A percentile compares a stretch with the other conserved stretches of the same genome.
Conservation (phyloP, 2,329 filamentous ascomycete species). For the Cladobotryum protrusum region DNA sequence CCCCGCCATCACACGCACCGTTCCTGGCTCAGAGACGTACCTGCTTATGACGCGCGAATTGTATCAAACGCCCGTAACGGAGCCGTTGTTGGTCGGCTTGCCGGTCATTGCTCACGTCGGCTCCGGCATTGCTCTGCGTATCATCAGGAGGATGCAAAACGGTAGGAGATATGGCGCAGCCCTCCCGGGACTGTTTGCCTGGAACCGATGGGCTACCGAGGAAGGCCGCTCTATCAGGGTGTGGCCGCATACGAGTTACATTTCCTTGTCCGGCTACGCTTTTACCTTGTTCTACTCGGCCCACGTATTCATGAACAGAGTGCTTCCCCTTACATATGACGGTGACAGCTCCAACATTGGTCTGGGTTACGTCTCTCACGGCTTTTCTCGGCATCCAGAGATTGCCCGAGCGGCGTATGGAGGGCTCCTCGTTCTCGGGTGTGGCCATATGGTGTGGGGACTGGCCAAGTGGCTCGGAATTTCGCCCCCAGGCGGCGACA, state of each 20-base stretch:
- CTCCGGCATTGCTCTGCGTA: conserved; percentile 69
- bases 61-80: conserved; percentile 77
- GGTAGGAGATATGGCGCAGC: conserved; percentile 69
- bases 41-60: conserved; percentile 86
- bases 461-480: conserved; percentile 73
- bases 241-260: conserved; percentile 68
- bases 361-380: conserved; percentile 77
- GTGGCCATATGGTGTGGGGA: conserved; percentile 78
- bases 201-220: conserved; percentile 32
- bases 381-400: conserved; percentile 65
- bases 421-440: conserved; percentile 59
- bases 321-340: conserved; percentile 67
- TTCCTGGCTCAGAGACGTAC: conserved; percentile 72
- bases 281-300: conserved; percentile 59
- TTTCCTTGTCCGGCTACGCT: conserved; percentile 66
- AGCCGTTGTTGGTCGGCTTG: conserved; percentile 71
- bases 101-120: conserved; percentile 71
- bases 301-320: conserved; percentile 71
- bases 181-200: conserved; percentile 44
- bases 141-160: conserved; percentile 67
- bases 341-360: conserved; percentile 84
- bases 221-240: conserved; percentile 17
- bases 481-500: conserved; percentile 47
- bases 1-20: conserved; percentile 65
- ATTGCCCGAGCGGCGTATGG: conserved; percentile 64